Conservation (phyloP, 2,329 filamentous ascomycete genomes). For the Colletotrichum noveboracense region DNA sequence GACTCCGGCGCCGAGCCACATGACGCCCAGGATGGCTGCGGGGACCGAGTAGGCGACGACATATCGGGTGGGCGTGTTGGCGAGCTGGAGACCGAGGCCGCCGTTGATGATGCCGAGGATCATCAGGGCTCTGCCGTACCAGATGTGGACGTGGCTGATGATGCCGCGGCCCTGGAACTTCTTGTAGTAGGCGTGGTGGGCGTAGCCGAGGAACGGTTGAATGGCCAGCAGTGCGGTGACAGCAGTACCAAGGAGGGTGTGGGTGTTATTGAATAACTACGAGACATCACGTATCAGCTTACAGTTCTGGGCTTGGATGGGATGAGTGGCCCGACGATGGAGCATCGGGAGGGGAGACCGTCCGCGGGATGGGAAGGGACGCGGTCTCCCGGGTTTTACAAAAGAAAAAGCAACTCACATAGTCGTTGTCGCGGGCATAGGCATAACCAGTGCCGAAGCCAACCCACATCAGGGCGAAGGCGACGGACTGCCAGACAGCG, state of each 20-base stretch:
- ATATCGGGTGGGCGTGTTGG: constrained; percentile 42
- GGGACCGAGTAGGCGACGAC: constrained; percentile 62
- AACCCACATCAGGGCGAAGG: constrained; percentile 63
- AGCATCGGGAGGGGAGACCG: neutral
- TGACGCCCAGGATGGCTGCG: constrained; percentile 50
- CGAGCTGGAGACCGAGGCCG: constrained; percentile 62
- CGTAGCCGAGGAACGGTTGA: constrained; percentile 62
- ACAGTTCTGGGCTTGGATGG: neutral
- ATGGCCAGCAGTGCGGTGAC: constrained; percentile 59
- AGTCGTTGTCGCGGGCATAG: constrained; percentile 42
- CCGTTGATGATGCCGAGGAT: constrained; percentile 67
- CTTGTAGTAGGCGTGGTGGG: constrained; percentile 62
- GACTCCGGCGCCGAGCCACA: constrained; percentile 44
- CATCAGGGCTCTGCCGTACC: constrained; percentile 65
- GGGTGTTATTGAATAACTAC: constrained; percentile 57
- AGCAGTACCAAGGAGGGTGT: constrained; percentile 62
- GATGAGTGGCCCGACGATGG: neutral
- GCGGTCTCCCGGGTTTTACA: neutral
- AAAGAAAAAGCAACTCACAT: constrained; percentile 41
- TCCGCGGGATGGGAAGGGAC: neutral
- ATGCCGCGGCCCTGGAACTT: constrained; percentile 51
- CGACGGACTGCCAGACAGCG: constrained; percentile 57
- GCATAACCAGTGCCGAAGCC: constrained; percentile 64
- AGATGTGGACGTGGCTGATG: constrained; percentile 64
- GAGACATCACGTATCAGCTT: constrained; percentile 14